phyloP scores from a whole-genome alignment of 176 grass and related monocot species.

The Phoenix dactylifera region DNA sequence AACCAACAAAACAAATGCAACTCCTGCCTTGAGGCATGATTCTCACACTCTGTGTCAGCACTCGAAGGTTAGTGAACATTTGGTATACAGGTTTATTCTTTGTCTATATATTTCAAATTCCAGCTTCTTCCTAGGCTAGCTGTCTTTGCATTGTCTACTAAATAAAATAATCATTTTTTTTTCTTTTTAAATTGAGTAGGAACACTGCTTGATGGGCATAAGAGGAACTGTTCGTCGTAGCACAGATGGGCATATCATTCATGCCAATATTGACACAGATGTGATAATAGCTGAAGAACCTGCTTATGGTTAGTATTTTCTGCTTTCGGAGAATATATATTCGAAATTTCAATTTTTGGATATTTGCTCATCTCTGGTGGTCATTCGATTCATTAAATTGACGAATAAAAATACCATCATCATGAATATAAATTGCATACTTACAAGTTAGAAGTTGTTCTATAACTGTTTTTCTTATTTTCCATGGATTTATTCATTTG shows the following conservation, averaged over 20 bases:
- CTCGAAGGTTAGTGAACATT: constrained; percentile 51
- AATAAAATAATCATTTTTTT: too few species aligned
- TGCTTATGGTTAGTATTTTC: constrained; percentile 53
- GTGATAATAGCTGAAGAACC: constrained; percentile 96
- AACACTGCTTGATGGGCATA: constrained; percentile 99
- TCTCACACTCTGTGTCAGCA: constrained; percentile 79
- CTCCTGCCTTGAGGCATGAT: constrained; percentile 74
- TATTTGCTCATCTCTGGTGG: too few species aligned
- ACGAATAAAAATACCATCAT: too few species aligned
- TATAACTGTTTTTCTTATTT: too few species aligned
- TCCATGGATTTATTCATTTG: too few species aligned
- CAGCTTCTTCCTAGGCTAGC: too few species aligned
- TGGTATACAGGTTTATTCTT: neutral
- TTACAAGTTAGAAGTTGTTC: too few species aligned
- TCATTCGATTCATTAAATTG: too few species aligned
- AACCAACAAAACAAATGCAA: constrained; percentile 94
- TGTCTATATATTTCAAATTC: constrained; percentile 2
- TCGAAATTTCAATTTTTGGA: too few species aligned
- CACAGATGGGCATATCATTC: constrained; percentile 96
- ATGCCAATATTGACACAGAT: constrained; percentile 98
- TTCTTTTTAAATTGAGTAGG: constrained; percentile 29
- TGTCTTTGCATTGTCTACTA: too few species aligned
- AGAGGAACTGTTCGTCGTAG: constrained; percentile 97
- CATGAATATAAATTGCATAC: too few species aligned
- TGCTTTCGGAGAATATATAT: neutral